A percentile compares a stretch with the other conserved stretches of the same genome.
phyloP scores from a whole-genome alignment of 306 rosid species.

The Cucumis cinereus region DNA sequence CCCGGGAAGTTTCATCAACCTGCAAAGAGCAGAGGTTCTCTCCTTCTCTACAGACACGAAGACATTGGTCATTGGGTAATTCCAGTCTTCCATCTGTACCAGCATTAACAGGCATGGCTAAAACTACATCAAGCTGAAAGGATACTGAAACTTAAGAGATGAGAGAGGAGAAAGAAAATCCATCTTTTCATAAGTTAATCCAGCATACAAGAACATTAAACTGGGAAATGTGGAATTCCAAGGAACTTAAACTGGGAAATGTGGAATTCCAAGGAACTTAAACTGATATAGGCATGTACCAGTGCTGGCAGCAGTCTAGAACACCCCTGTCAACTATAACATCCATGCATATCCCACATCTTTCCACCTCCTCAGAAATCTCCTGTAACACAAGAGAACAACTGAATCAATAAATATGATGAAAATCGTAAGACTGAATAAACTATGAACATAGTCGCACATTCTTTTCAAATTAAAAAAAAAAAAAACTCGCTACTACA shows the following conservation, averaged over 20 bases:
- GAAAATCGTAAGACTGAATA: background rate
- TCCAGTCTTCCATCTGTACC: background rate
- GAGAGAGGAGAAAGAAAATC: background rate
- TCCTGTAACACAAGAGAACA: slow-evolving; percentile 29
- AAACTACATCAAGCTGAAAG: background rate
- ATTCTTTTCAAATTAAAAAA: background rate
- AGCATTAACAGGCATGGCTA: background rate
- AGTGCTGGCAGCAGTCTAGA: slow-evolving; percentile 94
- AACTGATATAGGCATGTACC: slow-evolving; percentile 26
- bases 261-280: background rate
- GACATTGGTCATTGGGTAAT: background rate
- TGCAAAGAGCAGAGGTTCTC: background rate
- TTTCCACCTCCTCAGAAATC: slow-evolving; percentile 47
- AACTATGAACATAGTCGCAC: background rate
- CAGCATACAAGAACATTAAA: background rate
- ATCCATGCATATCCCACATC: slow-evolving; percentile 97
- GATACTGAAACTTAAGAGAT: background rate
- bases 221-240: background rate
- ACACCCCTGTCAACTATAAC: slow-evolving; percentile 76
- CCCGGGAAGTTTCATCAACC: background rate
- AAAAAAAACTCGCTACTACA: background rate
- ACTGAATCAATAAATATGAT: background rate
- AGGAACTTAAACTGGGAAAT: background rate
- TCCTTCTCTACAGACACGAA: background rate
- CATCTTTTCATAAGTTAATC: background rate